Evolutionary conservation across 2,329 filamentous ascomycete species (phyloP).

Genomic region (Sclerotinia sclerotiorum): DNA sequence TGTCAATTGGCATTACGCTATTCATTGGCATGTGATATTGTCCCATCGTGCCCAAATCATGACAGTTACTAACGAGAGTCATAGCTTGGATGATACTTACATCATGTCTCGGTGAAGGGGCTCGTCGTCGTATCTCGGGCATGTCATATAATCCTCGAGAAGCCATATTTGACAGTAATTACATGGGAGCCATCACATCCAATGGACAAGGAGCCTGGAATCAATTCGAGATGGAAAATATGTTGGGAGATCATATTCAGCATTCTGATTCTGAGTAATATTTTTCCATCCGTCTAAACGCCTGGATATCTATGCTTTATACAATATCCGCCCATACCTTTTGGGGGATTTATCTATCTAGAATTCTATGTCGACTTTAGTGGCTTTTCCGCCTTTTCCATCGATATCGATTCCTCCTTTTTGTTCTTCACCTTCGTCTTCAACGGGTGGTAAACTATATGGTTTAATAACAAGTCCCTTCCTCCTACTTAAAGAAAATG

Average conservation of each 20-base stretch:
- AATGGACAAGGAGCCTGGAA: slow-evolving; percentile 41
- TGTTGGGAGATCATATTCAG: slow-evolving; percentile 38
- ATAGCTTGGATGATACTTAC: slow-evolving; percentile 41
- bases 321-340: background rate
- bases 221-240: slow-evolving; percentile 41
- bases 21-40: slow-evolving; percentile 36
- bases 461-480: slow-evolving; percentile 82
- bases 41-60: background rate
- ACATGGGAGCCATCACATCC: slow-evolving; percentile 38
- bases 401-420: slow-evolving; percentile 36
- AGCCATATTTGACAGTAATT: slow-evolving; percentile 39
- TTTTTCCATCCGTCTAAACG: background rate
- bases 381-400: slow-evolving; percentile 31
- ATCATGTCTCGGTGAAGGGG: slow-evolving; percentile 40
- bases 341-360: slow-evolving; percentile 21
- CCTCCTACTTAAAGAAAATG: slow-evolving; percentile 80
- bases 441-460: slow-evolving; percentile 83
- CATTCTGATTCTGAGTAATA: slow-evolving; percentile 20
- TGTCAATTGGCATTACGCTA: slow-evolving; percentile 26
- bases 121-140: slow-evolving; percentile 34
- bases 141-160: slow-evolving; percentile 35
- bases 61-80: background rate
- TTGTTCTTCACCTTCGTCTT: slow-evolving; percentile 52
- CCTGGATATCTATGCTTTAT: slow-evolving; percentile 15
- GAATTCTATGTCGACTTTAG: slow-evolving; percentile 41